Percentiles rank a stretch among this genome's conserved stretches.
These are phyloP conservation scores for Verbascum thapsus DNA, from an alignment of 257 asterid genomes.

Conservation along the genomic window DNA sequence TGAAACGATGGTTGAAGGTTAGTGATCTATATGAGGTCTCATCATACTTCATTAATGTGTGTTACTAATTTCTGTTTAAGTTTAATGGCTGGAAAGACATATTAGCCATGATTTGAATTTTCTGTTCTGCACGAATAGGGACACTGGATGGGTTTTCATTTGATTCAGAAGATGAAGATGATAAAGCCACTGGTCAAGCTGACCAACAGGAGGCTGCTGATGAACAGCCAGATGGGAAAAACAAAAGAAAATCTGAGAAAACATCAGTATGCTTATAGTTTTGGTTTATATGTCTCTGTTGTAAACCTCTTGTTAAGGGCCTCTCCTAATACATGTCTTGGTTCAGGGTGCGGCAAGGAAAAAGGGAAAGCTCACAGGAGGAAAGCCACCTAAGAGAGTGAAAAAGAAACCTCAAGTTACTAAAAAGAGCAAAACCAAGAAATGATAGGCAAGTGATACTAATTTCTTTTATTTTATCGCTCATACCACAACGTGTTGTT, in stretches of 20 bases:
- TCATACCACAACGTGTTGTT: not conserved
- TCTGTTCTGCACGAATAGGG: slow-evolving; percentile 51
- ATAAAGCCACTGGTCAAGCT: slow-evolving; percentile 47
- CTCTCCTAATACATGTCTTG: slow-evolving; percentile 28
- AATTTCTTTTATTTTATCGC: not conserved
- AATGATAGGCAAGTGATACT: slow-evolving; percentile 41
- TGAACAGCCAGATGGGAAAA: slow-evolving; percentile 56
- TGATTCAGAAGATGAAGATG: slow-evolving; percentile 88
- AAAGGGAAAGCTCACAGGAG: slow-evolving; percentile 67
- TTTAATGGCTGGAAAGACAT: slow-evolving; percentile 12
- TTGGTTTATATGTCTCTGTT: not conserved
- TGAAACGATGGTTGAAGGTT: slow-evolving; percentile 96
- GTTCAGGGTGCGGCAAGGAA: slow-evolving; percentile 60
- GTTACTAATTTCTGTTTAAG: slow-evolving; percentile 13
- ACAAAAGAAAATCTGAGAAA: slow-evolving; percentile 58
- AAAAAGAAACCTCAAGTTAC: slow-evolving; percentile 74
- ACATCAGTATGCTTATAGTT: slow-evolving; percentile 47
- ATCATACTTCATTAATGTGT: slow-evolving; percentile 1
- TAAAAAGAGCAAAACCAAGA: slow-evolving; percentile 68
- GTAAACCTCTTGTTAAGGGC: slow-evolving; percentile 15
- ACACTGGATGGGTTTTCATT: slow-evolving; percentile 88
- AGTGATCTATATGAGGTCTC: slow-evolving; percentile 23
- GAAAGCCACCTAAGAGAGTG: slow-evolving; percentile 64
- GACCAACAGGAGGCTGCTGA: slow-evolving; percentile 60
- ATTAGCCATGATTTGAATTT: slow-evolving; percentile 5